Conservation (phyloP, 257 asterid genomes). For the Linaria vulgaris region DNA sequence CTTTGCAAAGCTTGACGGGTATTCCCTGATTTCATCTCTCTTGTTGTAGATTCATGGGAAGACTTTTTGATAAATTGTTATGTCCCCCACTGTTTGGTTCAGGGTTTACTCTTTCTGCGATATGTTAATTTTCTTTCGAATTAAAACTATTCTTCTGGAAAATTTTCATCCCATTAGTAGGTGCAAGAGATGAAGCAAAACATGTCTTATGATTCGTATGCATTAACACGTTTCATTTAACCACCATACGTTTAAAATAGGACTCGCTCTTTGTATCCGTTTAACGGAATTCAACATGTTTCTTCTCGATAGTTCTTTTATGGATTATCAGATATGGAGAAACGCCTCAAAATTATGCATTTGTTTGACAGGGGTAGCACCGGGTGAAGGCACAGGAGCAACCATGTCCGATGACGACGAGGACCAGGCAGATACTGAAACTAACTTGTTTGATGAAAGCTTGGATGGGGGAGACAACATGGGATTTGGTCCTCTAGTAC, state of each 20-base stretch:
- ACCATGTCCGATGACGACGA: conserved; percentile 99
- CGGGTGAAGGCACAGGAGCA: conserved; percentile 97
- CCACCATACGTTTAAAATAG: not conserved
- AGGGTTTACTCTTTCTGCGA: not conserved
- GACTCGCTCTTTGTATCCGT: too few species aligned
- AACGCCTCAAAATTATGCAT: not conserved
- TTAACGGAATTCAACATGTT: not conserved
- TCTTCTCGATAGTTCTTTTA: not conserved
- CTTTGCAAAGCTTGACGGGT: conserved; percentile 97
- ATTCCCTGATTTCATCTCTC: conserved; percentile 11
- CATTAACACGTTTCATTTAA: not conserved
- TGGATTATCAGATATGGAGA: not conserved
- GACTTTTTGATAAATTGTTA: not conserved
- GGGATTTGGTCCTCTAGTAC: conserved; percentile 96
- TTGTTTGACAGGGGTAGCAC: conserved; percentile 75
- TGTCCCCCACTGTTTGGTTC: not conserved
- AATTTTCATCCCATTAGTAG: not conserved
- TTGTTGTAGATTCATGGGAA: not conserved
- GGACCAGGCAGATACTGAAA: conserved; percentile 82
- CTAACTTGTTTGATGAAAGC: conserved; percentile 84
- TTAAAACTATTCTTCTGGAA: too few species aligned
- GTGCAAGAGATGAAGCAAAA: not conserved
- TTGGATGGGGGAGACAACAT: conserved; percentile 76
- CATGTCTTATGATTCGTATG: not conserved
- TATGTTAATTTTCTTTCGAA: not conserved